Base-by-base conservation (phyloP, 345 rosid genomes). In the Moricandia moricandioides region DNA sequence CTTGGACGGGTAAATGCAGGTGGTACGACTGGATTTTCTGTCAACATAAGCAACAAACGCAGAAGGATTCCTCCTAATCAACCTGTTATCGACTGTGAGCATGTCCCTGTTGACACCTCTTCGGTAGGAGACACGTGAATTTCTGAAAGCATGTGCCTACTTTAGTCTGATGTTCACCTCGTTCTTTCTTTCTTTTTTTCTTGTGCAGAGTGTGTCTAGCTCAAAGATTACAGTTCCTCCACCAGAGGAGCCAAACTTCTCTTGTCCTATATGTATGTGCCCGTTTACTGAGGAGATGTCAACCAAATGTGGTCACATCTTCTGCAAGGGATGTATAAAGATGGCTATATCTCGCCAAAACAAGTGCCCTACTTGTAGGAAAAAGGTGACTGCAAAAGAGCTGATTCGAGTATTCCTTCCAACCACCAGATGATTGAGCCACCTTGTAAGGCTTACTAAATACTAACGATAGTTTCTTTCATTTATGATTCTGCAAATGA, bases 341-440 rank as follows among this genome's bases (percentile, higher is more conserved):
- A 70, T 72, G 81, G 98, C 99, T 2, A 80, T 95, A 76, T 51
- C 83, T 66, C 59, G 74, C n/a, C 91, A 88, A 78, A 77, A 61
- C 3, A 92, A 89, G 81, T 95, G 99, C 72, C 99, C 99, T 16
- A 89, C 98, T 2, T 95, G 99, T 81, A 79, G 99, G 89, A 95
- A 95, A 81, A 89, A 65, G 78, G 85, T 90, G 4, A 80, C 84
- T 24, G 75, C 30, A 1, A 92, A 72, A 81, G 94, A 88, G 54
- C 86, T 95, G 70, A 90, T 90, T 75, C 86, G 99, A 82, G 94
- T 95, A 77, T 92, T 89, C 85, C 97, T 95, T 73, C 99, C 99
- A 68, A 76, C 88, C 58, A 86, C 91, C 55, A 82, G 84, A 71
- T 83, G 80, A 81, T 58, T 70, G 47, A 65, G 39, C 75, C 63